phyloP scores from a whole-genome alignment of 2,329 filamentous ascomycete genomes.

The Cercospora nicotianae region DNA sequence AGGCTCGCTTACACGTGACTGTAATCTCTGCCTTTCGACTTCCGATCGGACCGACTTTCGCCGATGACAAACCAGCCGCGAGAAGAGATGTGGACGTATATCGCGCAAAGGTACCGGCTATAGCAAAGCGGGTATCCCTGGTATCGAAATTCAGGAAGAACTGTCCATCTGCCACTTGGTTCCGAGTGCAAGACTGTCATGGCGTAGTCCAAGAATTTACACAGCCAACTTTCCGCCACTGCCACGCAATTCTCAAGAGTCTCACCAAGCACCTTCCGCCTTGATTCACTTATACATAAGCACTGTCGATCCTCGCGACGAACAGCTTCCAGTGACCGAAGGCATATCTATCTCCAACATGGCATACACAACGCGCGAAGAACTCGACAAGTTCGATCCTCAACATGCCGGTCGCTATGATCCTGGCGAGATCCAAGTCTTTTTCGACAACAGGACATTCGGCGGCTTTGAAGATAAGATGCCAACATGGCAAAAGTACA shows the following conservation, averaged over 20 bases:
- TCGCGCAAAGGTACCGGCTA: neutral
- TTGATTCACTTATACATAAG: neutral
- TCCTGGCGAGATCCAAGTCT: conserved; percentile 36
- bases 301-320: neutral
- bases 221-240: conserved; percentile 5
- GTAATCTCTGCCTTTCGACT: neutral
- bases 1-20: neutral
- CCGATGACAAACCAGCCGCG: neutral
- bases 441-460: conserved; percentile 37
- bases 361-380: conserved; percentile 3
- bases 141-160: neutral
- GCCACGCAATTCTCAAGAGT: neutral
- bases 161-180: neutral
- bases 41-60: conserved; percentile 6
- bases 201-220: conserved; percentile 4
- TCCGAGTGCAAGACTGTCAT: conserved; percentile 22
- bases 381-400: conserved; percentile 31
- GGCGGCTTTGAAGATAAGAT: conserved; percentile 31
- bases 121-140: neutral
- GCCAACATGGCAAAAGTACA: conserved; percentile 31
- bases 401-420: conserved; percentile 32
- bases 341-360: neutral
- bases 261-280: neutral
- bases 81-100: neutral
- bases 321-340: neutral